Evolutionary conservation across 352 stramenopile species (phyloP), one percentile per base, ranked within the genome.

Genomic region (Pythium rishiriense): DNA sequence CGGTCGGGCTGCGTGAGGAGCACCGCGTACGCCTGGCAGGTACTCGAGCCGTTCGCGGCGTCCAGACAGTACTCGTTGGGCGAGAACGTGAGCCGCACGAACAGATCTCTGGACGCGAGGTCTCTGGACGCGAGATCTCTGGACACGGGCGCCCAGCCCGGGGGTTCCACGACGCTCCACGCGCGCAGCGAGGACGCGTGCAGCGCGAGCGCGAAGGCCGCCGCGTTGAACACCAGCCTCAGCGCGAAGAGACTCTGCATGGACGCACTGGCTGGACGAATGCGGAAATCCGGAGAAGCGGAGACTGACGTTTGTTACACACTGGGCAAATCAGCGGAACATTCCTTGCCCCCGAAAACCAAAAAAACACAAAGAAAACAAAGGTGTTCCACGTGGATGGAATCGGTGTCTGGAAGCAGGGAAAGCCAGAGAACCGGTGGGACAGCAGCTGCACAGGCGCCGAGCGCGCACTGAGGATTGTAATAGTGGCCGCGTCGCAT

Each of bases 51-150:
- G n/a, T 74, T 78, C 43, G 9, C 45, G 19, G 70, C 58, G 11
- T 66, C 58, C 3, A 87, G 28, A 42, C 81, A 90, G 58, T 85
- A 82, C 31, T 71, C 73, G 15, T 62, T 62, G 0, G 81, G 81
- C 12, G 81, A 64, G 12, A 90, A 79, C 24, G 70, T 62, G 15
- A 87, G 66, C 25, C 33, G 54, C 10, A 58, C 19, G 28, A 62
- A n/a, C 35, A 39, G 21, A 9, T 49, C 24, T 14, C 37, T 51
- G 58, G 58, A 52, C 6, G 26, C 8, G 22, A 9, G 21, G 24
- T 35, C 41, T 53, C 51, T 33, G 41, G 41, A 47, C 41, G n/a
- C 14, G 54, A 53, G 14, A 26, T 42, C 25, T 52, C 54, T 42
- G 41, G 11, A 33, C 42, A 50, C 2, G 11, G 24, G 7, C 8